Percentiles rank a stretch among this genome's conserved stretches.
Evolutionary conservation across 2,329 filamentous ascomycete genomes (phyloP).

Genomic region (Alternaria arbusti): DNA sequence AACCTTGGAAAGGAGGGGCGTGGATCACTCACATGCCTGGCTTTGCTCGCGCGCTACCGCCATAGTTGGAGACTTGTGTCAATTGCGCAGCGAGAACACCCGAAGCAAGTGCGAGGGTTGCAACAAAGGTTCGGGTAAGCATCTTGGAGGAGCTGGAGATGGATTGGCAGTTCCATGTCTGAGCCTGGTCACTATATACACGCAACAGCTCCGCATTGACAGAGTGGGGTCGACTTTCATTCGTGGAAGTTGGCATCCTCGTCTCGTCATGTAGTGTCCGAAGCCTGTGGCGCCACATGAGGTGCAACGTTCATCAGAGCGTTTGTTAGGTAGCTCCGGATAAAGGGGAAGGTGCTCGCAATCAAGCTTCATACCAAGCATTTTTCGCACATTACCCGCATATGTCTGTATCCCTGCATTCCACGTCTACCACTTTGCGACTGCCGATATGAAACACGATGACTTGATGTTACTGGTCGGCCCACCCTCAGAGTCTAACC

Average conservation of each 20-base stretch:
- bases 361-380: slow-evolving; percentile 39
- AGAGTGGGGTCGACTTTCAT: background rate
- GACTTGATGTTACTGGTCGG: background rate
- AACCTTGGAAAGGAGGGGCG: background rate
- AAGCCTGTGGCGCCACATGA: background rate
- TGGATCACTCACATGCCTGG: slow-evolving; percentile 30
- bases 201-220: background rate
- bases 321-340: background rate
- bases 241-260: background rate
- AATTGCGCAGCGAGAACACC: slow-evolving; percentile 30
- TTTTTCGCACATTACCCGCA: slow-evolving; percentile 14
- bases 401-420: slow-evolving; percentile 18
- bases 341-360: slow-evolving; percentile 9
- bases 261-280: background rate
- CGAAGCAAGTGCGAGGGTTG: slow-evolving; percentile 16
- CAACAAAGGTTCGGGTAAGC: slow-evolving; percentile 18
- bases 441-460: background rate
- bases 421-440: background rate
- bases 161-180: too few relatives aligned
- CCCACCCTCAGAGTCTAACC: background rate
- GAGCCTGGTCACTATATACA: background rate
- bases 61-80: slow-evolving; percentile 37
- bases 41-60: slow-evolving; percentile 31
- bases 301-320: background rate
- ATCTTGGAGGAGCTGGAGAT: slow-evolving; percentile 11